Conservation (phyloP, 2,329 filamentous ascomycete species). For the Verticillium nonalfalfae region DNA sequence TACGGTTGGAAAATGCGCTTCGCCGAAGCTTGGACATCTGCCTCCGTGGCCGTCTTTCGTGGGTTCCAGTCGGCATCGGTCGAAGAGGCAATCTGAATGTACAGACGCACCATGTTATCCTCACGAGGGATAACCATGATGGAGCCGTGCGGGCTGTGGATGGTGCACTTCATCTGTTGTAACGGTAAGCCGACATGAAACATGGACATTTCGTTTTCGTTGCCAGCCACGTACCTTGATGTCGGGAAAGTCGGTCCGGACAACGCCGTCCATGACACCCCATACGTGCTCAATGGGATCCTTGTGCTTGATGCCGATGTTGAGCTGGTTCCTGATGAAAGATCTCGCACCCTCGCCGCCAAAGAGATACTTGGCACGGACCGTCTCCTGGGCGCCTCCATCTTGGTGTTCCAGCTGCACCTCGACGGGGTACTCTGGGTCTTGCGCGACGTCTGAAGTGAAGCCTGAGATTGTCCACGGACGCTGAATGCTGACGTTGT, state of each 20-base stretch:
- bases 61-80: conserved; percentile 56
- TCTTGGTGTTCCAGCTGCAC: conserved; percentile 74
- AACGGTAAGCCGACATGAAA: not conserved
- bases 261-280: conserved; percentile 71
- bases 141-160: conserved; percentile 67
- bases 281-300: conserved; percentile 67
- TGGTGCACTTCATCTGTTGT: conserved; percentile 62
- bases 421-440: conserved; percentile 69
- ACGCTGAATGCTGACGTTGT: conserved; percentile 53
- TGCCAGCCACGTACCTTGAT: conserved; percentile 52
- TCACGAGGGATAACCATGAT: conserved; percentile 74
- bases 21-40: conserved; percentile 58
- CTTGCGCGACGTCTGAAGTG: conserved; percentile 45
- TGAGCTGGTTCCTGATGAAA: conserved; percentile 55
- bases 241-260: conserved; percentile 69
- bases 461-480: conserved; percentile 61
- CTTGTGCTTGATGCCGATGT: conserved; percentile 65
- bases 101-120: conserved; percentile 56
- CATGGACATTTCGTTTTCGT: not conserved
- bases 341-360: conserved; percentile 67
- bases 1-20: conserved; percentile 62
- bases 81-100: conserved; percentile 61
- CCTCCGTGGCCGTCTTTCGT: conserved; percentile 54
- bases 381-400: conserved; percentile 60
- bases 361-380: conserved; percentile 65